Conservation (phyloP, 768 basidiomycete genomes). For the Chalciporus pseudorubinellus region DNA sequence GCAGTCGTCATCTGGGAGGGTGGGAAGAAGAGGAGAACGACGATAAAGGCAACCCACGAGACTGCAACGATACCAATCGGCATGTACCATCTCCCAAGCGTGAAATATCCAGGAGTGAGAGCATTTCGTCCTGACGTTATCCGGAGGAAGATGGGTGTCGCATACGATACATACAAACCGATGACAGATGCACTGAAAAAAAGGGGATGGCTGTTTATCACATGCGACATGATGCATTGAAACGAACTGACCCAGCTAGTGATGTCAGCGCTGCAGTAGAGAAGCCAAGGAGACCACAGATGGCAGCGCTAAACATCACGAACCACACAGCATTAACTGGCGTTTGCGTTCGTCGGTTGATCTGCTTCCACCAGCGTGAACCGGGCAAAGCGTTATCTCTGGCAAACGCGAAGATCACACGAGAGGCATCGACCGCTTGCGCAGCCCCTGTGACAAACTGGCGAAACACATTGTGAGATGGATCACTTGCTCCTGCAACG, state of each 20-base stretch:
- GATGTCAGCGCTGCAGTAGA: no score
- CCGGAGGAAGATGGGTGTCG: no score
- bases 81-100: constrained; percentile 51
- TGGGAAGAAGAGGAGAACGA: no score
- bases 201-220: no score
- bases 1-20: no score
- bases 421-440: constrained; percentile 71
- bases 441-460: constrained; percentile 74
- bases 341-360: constrained; percentile 57
- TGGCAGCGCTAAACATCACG: constrained; percentile 55
- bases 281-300: no score
- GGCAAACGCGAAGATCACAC: constrained; percentile 74
- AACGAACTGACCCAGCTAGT: no score
- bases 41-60: no score
- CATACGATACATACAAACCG: no score
- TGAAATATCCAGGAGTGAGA: constrained; percentile 58
- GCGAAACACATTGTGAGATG: not conserved
- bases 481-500: no score
- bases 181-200: no score
- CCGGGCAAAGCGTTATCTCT: constrained; percentile 73
- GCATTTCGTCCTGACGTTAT: constrained; percentile 54
- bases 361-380: constrained; percentile 72
- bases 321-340: constrained; percentile 78
- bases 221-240: no score
- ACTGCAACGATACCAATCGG: constrained; percentile 64